phyloP scores from a whole-genome alignment of 1,284 basidiomycete genomes.

The Anthracocystis panici-leucophaei region DNA sequence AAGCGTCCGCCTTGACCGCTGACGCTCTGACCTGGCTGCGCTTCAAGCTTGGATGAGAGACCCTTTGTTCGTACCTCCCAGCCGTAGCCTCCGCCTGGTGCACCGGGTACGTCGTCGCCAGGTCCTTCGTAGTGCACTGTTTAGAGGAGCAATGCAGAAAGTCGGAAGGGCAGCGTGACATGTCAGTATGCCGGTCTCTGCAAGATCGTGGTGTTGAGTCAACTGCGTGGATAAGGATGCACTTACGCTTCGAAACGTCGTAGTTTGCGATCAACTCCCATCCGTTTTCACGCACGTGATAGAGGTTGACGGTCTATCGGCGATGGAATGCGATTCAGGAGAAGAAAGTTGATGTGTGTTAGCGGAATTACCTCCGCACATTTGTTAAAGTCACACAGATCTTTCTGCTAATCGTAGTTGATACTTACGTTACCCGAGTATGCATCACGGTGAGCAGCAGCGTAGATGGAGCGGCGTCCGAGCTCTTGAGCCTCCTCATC shows the following conservation, averaged over 20 bases:
- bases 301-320: slow-evolving; percentile 83
- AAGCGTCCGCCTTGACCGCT: slow-evolving; percentile 52
- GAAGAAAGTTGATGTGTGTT: too few species aligned
- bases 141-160: too few species aligned
- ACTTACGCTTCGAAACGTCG: slow-evolving; percentile 62
- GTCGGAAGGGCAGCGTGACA: neutral
- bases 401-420: neutral
- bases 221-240: too few species aligned
- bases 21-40: slow-evolving; percentile 50
- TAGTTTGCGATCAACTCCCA: slow-evolving; percentile 72
- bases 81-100: slow-evolving; percentile 67
- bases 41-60: slow-evolving; percentile 58
- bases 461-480: slow-evolving; percentile 92
- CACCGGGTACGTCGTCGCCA: slow-evolving; percentile 57
- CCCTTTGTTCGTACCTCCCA: slow-evolving; percentile 64
- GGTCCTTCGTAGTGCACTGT: slow-evolving; percentile 68
- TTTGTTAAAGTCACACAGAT: too few species aligned
- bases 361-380: too few species aligned
- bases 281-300: slow-evolving; percentile 92
- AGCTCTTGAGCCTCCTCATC: slow-evolving; percentile 96
- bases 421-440: slow-evolving; percentile 80
- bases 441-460: slow-evolving; percentile 92
- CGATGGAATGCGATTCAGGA: neutral
- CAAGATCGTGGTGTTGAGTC: too few species aligned
- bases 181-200: neutral